Conservation (phyloP, 192 early-diverging fungal genomes). For the Linnemannia exigua region DNA sequence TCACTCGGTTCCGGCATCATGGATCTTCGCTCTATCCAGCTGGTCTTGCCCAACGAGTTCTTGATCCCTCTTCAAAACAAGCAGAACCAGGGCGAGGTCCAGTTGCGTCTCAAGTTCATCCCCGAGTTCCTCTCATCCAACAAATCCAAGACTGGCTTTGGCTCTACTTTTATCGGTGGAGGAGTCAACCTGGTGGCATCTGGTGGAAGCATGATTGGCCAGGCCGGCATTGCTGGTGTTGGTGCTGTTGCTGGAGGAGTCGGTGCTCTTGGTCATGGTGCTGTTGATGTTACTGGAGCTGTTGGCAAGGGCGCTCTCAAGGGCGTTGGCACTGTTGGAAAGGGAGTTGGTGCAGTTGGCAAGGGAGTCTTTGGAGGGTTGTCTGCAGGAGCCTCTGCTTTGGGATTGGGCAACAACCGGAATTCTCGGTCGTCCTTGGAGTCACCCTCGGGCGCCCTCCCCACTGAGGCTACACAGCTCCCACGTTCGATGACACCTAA, state of each 20-base stretch:
- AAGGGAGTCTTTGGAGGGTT: slow-evolving; percentile 52
- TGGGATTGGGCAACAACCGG: slow-evolving; percentile 36
- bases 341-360: slow-evolving; percentile 48
- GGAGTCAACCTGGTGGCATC: slow-evolving; percentile 67
- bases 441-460: slow-evolving; percentile 27
- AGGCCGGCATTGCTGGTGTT: slow-evolving; percentile 46
- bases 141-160: slow-evolving; percentile 50
- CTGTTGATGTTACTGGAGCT: slow-evolving; percentile 29
- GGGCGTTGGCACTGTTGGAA: slow-evolving; percentile 57
- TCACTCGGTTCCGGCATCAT: slow-evolving; percentile 69
- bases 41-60: slow-evolving; percentile 61
- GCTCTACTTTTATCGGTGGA: slow-evolving; percentile 70
- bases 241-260: slow-evolving; percentile 36
- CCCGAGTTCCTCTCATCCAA: slow-evolving; percentile 51
- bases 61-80: slow-evolving; percentile 60
- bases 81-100: slow-evolving; percentile 58
- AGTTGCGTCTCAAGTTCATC: slow-evolving; percentile 72
- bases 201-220: slow-evolving; percentile 56
- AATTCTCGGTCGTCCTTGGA: slow-evolving; percentile 36
- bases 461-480: slow-evolving; percentile 44
- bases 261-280: slow-evolving; percentile 42
- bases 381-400: slow-evolving; percentile 35
- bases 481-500: slow-evolving; percentile 20
- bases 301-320: slow-evolving; percentile 40
- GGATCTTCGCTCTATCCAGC: slow-evolving; percentile 68